Evolutionary conservation across 148 eudicot species (phyloP), one percentile per base, ranked within the genome.

Genomic region (Vaccinium macrocarpon): DNA sequence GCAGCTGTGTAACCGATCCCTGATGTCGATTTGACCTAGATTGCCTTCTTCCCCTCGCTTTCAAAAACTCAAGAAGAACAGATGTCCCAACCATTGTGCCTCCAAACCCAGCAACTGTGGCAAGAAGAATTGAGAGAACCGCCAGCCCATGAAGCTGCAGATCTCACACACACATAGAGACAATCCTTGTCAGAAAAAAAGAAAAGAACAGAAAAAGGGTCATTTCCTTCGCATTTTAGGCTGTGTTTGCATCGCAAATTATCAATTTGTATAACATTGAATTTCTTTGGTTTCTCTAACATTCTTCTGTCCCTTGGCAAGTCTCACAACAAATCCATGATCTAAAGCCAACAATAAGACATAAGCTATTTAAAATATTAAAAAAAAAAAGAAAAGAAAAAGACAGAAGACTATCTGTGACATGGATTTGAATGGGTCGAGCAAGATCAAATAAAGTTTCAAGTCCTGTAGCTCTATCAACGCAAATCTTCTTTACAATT

Each of bases 101-200:
- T 84, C 95, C 99, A 76, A 97, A 94, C 8, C 99, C 99, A 85
- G 90, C 91, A 81, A 94, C 89, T 53, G 98, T 91, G 53, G 99
- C 96, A 16, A 97, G 87, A 57, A 97, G 89, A 85, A 97, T 90
- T 4, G 99, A 86, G 53, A 95, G 85, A 82, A 97, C 92, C 46
- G 93, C 93, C 84, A 91, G 92, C 84, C 93, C 82, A 61, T 89
- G 92, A 84, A 95, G 89, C 99, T 95, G 88, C 74, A 84, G 50
- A 48, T 46, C 84, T 77, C 76, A 74, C 50, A 86, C 53, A 85
- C 35, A 64, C n/a, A 51, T 49, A 50, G 3, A 68, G 64, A 59
- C 53, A 66, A 68, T 64, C 18, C 8, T 61, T 10, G 49, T 77
- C 55, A 76, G 51, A 75, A 80, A 50, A 59, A 38, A 1, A 0